These are phyloP conservation scores for Inga oerstediana DNA, from an alignment of 306 rosid genomes.

Conservation along the genomic window DNA sequence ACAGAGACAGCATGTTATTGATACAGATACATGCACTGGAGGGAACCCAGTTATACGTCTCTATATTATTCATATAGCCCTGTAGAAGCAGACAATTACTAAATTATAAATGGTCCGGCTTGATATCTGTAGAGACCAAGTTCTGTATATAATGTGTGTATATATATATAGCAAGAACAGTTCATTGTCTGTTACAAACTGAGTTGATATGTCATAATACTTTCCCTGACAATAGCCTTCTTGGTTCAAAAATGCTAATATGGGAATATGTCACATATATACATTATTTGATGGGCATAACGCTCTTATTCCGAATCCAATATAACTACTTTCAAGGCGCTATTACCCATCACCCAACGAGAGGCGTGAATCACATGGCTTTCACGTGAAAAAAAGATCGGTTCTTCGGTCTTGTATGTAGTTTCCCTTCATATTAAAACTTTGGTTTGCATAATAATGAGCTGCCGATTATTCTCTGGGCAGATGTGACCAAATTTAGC, in stretches of 20 bases:
- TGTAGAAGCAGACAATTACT: neutral
- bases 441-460: slow-evolving; percentile 11
- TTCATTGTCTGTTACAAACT: slow-evolving; percentile 10
- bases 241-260: neutral
- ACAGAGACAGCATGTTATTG: neutral
- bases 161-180: neutral
- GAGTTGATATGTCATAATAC: neutral
- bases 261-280: neutral
- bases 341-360: slow-evolving; percentile 7
- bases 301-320: neutral
- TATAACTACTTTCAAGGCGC: neutral
- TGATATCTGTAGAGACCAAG: neutral
- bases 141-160: neutral
- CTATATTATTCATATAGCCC: slow-evolving; percentile 14
- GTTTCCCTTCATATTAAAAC: slow-evolving; percentile 4
- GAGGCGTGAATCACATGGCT: slow-evolving; percentile 8
- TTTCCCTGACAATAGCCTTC: slow-evolving; percentile 1
- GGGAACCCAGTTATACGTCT: slow-evolving; percentile 16
- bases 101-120: slow-evolving; percentile 17
- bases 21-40: neutral
- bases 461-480: slow-evolving; percentile 23
- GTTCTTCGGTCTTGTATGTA: slow-evolving; percentile 5
- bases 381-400: neutral
- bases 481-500: neutral
- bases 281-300: neutral